Evolutionary conservation across 2,329 filamentous ascomycete species (phyloP).

Genomic region (Phaeophleospora eucalypticola): DNA sequence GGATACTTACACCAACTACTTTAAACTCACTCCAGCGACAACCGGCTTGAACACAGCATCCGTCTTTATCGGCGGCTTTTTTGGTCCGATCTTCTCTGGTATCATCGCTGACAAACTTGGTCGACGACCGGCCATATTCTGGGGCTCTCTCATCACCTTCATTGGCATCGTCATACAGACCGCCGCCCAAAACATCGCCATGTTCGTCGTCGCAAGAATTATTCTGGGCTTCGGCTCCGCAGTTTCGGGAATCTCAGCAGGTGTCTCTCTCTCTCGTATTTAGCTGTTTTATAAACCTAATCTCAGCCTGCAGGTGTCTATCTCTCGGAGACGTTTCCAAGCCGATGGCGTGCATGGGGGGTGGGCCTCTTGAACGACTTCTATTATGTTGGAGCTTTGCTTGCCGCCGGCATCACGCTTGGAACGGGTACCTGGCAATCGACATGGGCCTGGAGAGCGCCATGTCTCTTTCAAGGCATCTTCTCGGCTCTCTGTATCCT

Average conservation of each 20-base stretch:
- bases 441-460: slow-evolving; percentile 47
- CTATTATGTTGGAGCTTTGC: slow-evolving; percentile 39
- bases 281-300: too few relatives aligned
- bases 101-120: slow-evolving; percentile 42
- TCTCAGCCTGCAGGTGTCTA: too few relatives aligned
- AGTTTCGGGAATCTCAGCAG: slow-evolving; percentile 42
- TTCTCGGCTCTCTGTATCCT: slow-evolving; percentile 40
- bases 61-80: slow-evolving; percentile 50
- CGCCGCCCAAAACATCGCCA: slow-evolving; percentile 47
- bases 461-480: slow-evolving; percentile 43
- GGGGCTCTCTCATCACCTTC: slow-evolving; percentile 40
- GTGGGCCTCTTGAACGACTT: slow-evolving; percentile 40
- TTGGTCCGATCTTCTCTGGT: slow-evolving; percentile 40
- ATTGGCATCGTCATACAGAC: slow-evolving; percentile 47
- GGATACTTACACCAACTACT: slow-evolving; percentile 54
- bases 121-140: slow-evolving; percentile 44
- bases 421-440: slow-evolving; percentile 41
- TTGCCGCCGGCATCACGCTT: slow-evolving; percentile 47
- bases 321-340: slow-evolving; percentile 49
- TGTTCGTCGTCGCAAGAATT: slow-evolving; percentile 35
- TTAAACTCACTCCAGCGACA: slow-evolving; percentile 50
- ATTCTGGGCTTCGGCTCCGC: slow-evolving; percentile 47
- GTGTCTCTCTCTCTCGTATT: too few relatives aligned
- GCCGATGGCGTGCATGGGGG: slow-evolving; percentile 44
- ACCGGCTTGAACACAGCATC: slow-evolving; percentile 54